Evolutionary conservation across 192 early-diverging fungal species (phyloP), one percentile per base, ranked within the genome.

Genomic region (Spizellomyces punctatus): DNA sequence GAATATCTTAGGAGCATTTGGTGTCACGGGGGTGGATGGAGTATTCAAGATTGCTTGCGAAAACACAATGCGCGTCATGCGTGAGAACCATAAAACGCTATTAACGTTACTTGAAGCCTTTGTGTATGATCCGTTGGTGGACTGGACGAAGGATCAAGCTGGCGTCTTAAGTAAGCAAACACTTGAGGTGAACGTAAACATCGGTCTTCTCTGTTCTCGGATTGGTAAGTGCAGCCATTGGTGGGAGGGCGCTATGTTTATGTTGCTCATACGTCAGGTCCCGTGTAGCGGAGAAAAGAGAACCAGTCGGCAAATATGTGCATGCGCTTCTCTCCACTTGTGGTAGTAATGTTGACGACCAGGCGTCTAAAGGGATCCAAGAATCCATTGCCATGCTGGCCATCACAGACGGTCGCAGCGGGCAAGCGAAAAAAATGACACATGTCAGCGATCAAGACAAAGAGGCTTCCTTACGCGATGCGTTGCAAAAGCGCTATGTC

Each of bases 21-120:
- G 85, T 1, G 17, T 73, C 6, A 56, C 71, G 12, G 85, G 83
- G 6, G 52, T 78, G 1, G 79, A 83, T 45, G 86, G 86, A 10
- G 42, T 50, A 9, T 88, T 86, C 64, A 36, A 78, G 27, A 70
- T 72, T 10, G 73, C 83, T 5, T 77, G 75, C 43, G 77, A 86
- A 57, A 41, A 76, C 63, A 67, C 66, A 0, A 21, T 86, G 10
- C 52, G 58, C 9, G 77, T 79, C 7, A 56, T 87, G 62, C 73
- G 80, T 8, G 45, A 73, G 8, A 82, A 78, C 55, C 46, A 48
- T 19, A 85, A 88, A 55, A 74, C 76, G 10, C 55, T 88, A 17
- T n/a, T 83, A n/a, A 74, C 78, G 21, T 50, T 88, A 58, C 74
- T 88, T 6, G 85, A 87, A 55, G 78, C 85, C 0, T 85, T 88